Conservation (phyloP, 371 early-diverging fungal genomes). For the Mucor piriformis region DNA sequence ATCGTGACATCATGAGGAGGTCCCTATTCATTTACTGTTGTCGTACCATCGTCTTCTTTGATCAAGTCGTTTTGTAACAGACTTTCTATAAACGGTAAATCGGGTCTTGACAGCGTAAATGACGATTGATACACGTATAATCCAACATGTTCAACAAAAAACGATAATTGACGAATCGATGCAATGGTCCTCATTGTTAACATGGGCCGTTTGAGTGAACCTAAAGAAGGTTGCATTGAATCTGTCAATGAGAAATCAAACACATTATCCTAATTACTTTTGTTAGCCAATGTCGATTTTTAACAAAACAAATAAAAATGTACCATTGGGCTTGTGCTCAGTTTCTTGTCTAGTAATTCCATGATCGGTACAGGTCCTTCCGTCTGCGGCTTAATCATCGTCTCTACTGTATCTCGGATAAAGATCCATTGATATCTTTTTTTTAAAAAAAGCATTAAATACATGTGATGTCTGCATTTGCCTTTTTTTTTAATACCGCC, state of each 20-base stretch:
- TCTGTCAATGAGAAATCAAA: constrained; percentile 21
- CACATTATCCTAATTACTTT: constrained; percentile 9
- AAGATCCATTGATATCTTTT: constrained; percentile 93
- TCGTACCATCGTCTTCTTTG: constrained; percentile 46
- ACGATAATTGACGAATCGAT: constrained; percentile 71
- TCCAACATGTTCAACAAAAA: constrained; percentile 76
- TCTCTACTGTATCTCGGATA: constrained; percentile 80
- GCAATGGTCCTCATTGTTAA: constrained; percentile 69
- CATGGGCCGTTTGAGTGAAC: constrained; percentile 70
- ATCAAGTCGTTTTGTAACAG: constrained; percentile 75
- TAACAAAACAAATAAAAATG: no score
- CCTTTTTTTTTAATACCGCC: no score
- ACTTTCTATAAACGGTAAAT: constrained; percentile 74
- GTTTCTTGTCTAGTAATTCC: constrained; percentile 57
- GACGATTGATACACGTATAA: constrained; percentile 76
- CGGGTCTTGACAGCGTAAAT: constrained; percentile 71
- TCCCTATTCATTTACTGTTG: neutral
- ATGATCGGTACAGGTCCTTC: constrained; percentile 56
- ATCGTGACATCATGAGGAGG: constrained; percentile 3
- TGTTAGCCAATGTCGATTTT: neutral
- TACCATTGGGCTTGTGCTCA: constrained; percentile 24
- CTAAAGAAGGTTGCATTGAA: constrained; percentile 36
- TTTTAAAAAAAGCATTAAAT: no score
- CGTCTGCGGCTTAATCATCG: constrained; percentile 43
- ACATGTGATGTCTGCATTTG: neutral